Evolutionary conservation across 768 basidiomycete genomes (phyloP), one percentile per base, ranked within the genome.

Genomic region (Mycena floridula): DNA sequence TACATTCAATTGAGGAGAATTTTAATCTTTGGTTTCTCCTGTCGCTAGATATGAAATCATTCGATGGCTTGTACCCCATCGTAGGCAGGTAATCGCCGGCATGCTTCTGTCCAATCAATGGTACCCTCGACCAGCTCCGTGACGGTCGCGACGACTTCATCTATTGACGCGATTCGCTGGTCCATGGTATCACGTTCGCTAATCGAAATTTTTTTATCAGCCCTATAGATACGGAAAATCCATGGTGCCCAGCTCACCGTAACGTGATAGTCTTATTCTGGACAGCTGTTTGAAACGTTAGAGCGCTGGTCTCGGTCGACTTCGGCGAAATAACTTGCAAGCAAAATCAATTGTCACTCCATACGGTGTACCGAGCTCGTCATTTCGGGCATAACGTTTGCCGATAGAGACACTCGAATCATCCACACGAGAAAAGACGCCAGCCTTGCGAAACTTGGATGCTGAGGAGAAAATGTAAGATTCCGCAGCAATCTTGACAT

Each of bases 321-420:
- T 13, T 20, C 37, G 26, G 35, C 21, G 39, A 40, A 39, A 39
- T 16, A 13, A 20, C 70, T 58, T 63, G 73, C 72, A 74, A 42
- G 94, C 96, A 67, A 98, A 97, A 65, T 97, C 95, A 45, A 98
- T 74, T 2, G 96, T 99, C 46, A 95, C 75, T 40, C 95, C 96
- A 64, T 86, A 99, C 2, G 96, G 96, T 24, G 96, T 98, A 51
- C 96, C 96, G 37, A 99, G 77, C 67, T 98, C 96, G 66, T 99
- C 96, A 66, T 98, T 99, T 47, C 96, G 81, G 11, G 96, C 82
- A 66, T 98, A 98, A 12, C 95, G 91, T 68, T 89, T 94, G 32
- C 96, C 96, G 58, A 98, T 98, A 7, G 90, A 85, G 25, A 87
- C 83, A 54, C 85, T 89, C 20, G 94, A 98, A 60, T 98, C 95